Conservation (phyloP, 2,329 filamentous ascomycete genomes). For the Nigrospora sphaerica region DNA sequence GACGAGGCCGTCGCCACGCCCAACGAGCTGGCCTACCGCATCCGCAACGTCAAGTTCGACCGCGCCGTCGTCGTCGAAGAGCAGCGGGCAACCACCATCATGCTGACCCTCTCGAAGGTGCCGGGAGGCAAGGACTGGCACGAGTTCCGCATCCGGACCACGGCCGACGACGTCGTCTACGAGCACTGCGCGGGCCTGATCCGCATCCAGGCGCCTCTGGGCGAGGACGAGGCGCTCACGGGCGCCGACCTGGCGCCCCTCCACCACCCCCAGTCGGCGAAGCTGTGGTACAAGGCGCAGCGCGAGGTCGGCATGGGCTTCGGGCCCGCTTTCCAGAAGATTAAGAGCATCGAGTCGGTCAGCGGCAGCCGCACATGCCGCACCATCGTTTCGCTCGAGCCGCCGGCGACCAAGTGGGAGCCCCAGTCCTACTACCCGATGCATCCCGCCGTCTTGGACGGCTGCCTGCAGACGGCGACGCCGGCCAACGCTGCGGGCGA, state of each 20-base stretch:
- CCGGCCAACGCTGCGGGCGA: constrained; percentile 4
- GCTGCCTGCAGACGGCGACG: constrained; percentile 1
- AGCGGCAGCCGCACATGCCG: constrained; percentile 9
- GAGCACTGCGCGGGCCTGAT: constrained; percentile 14
- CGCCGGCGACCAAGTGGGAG: constrained; percentile 8
- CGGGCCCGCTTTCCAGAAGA: constrained; percentile 14
- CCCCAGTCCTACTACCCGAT: constrained; percentile 11
- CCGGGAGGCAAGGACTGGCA: constrained; percentile 14
- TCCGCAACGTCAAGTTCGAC: constrained; percentile 12
- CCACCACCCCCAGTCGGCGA: not conserved
- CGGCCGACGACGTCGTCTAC: not conserved
- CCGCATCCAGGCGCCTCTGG: constrained; percentile 9
- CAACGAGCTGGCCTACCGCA: constrained; percentile 8
- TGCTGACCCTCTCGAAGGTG: constrained; percentile 3
- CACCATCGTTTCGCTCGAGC: constrained; percentile 7
- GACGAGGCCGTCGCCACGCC: not conserved
- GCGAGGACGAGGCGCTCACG: not conserved
- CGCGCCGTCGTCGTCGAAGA: constrained; percentile 13
- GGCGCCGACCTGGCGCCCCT: not conserved
- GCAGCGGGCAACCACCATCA: constrained; percentile 2
- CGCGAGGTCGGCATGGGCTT: constrained; percentile 20
- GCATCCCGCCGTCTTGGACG: constrained; percentile 6
- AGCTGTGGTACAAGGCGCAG: constrained; percentile 20
- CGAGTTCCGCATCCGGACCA: constrained; percentile 14
- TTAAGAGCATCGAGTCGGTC: constrained; percentile 5